phyloP scores from a whole-genome alignment of 768 basidiomycete species.

The Tricholoma sp. region DNA sequence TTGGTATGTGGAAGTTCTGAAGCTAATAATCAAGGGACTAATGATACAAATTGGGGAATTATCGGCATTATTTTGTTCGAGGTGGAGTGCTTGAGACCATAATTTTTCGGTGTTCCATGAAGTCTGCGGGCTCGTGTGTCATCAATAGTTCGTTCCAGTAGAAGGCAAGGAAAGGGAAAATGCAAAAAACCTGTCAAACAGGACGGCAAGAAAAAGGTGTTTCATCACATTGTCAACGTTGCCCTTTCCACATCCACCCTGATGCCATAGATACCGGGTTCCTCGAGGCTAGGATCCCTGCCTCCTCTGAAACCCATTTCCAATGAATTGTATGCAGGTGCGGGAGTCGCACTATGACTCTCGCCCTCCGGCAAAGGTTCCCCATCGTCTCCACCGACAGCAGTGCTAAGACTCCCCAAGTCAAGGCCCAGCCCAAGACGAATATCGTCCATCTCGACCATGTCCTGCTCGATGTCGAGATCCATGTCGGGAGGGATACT shows the following conservation, averaged over 20 bases:
- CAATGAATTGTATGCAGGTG: constrained; percentile 48
- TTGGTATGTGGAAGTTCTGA: neutral
- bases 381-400: constrained; percentile 47
- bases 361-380: constrained; percentile 44
- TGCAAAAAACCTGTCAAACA: constrained; percentile 9
- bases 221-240: constrained; percentile 41
- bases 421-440: constrained; percentile 50
- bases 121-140: constrained; percentile 6
- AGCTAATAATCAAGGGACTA: neutral
- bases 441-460: constrained; percentile 55
- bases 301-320: constrained; percentile 41
- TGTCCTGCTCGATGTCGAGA: constrained; percentile 44
- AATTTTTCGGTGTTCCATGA: constrained; percentile 3
- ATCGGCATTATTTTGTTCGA: neutral
- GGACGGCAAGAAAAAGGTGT: constrained; percentile 8
- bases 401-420: constrained; percentile 44
- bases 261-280: constrained; percentile 38
- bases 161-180: neutral
- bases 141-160: constrained; percentile 7
- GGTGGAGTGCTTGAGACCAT: neutral
- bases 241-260: constrained; percentile 60
- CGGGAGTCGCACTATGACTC: constrained; percentile 39
- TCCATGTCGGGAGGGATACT: constrained; percentile 49
- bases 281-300: constrained; percentile 26
- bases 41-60: constrained; percentile 9